Percentiles rank a stretch among this genome's conserved stretches.
Conservation (phyloP, 129 eudicot species). For the Apium graveolens region DNA sequence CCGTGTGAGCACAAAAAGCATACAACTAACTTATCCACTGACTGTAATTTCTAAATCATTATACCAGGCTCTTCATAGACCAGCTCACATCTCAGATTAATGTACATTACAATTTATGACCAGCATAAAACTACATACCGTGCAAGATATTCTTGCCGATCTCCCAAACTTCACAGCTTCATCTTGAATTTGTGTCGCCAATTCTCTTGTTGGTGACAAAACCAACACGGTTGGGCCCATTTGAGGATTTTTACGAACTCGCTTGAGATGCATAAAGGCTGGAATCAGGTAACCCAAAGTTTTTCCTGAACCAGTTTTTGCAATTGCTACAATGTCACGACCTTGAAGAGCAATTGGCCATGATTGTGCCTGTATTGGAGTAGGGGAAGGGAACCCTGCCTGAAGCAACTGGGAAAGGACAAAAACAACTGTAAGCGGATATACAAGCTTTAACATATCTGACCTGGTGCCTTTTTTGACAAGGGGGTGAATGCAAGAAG, state of each 20-base stretch:
- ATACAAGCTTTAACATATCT: conserved; percentile 23
- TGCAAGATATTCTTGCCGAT: conserved; percentile 69
- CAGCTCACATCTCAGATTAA: not conserved
- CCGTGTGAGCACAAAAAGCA: not conserved
- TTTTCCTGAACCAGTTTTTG: conserved; percentile 95
- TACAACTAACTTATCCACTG: not conserved
- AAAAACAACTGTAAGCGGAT: conserved; percentile 35
- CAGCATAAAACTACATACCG: conserved; percentile 36
- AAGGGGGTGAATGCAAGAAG: conserved; percentile 44
- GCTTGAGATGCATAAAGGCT: conserved; percentile 74
- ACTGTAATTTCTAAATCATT: not conserved
- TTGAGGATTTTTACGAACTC: conserved; percentile 49
- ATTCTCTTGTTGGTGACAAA: conserved; percentile 89
- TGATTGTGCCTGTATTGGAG: conserved; percentile 97
- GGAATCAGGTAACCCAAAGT: conserved; percentile 92
- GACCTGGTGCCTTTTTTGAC: conserved; percentile 24
- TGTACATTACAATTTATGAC: not conserved
- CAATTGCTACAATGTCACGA: conserved; percentile 89
- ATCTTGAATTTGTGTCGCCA: conserved; percentile 95
- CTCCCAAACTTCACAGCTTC: conserved; percentile 88
- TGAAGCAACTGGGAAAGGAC: conserved; percentile 47
- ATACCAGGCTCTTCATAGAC: no score
- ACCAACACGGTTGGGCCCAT: conserved; percentile 90
- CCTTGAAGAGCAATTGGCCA: conserved; percentile 96
- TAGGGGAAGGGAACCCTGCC: conserved; percentile 88